Evolutionary conservation across 208 protist genomes (phyloP).

Genomic region (Kentomonas sorsogonicus): DNA sequence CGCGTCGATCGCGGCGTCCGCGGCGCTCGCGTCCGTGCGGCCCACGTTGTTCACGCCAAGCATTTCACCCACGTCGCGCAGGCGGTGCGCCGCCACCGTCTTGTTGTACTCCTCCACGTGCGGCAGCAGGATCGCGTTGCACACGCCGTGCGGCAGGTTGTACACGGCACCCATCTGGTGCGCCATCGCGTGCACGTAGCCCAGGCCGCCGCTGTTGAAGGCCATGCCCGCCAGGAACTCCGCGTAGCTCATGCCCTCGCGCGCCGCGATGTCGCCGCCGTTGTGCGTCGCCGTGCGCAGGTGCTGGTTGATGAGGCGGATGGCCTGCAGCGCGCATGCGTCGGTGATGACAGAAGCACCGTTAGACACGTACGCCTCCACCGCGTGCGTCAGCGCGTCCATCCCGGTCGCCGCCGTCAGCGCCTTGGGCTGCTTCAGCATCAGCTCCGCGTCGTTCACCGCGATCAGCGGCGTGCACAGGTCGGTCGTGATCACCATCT

Average conservation of each 20-base stretch:
- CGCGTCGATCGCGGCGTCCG: slow-evolving; percentile 43
- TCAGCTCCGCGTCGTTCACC: slow-evolving; percentile 77
- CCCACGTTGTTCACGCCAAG: slow-evolving; percentile 37
- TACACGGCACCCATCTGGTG: slow-evolving; percentile 86
- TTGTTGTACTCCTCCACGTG: slow-evolving; percentile 71
- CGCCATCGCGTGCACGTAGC: slow-evolving; percentile 84
- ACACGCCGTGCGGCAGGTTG: slow-evolving; percentile 82
- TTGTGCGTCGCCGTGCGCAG: slow-evolving; percentile 45
- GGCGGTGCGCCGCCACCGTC: slow-evolving; percentile 40
- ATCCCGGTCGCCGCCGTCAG: slow-evolving; percentile 88
- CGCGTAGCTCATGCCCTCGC: slow-evolving; percentile 82
- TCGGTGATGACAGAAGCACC: slow-evolving; percentile 60
- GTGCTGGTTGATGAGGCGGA: slow-evolving; percentile 63
- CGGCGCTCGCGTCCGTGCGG: slow-evolving; percentile 32
- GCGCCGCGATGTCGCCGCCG: slow-evolving; percentile 36
- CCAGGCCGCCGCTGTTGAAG: slow-evolving; percentile 87
- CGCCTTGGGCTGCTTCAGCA: slow-evolving; percentile 65
- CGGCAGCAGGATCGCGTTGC: slow-evolving; percentile 85
- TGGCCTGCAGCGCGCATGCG: slow-evolving; percentile 62
- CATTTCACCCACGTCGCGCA: slow-evolving; percentile 46
- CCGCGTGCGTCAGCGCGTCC: slow-evolving; percentile 86
- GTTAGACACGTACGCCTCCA: slow-evolving; percentile 78
- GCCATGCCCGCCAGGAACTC: slow-evolving; percentile 88
- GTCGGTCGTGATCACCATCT: slow-evolving; percentile 71
- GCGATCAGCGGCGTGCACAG: slow-evolving; percentile 59